Conservation (phyloP, 805 yeast species). For the Metschnikowia drakensbergensis region DNA sequence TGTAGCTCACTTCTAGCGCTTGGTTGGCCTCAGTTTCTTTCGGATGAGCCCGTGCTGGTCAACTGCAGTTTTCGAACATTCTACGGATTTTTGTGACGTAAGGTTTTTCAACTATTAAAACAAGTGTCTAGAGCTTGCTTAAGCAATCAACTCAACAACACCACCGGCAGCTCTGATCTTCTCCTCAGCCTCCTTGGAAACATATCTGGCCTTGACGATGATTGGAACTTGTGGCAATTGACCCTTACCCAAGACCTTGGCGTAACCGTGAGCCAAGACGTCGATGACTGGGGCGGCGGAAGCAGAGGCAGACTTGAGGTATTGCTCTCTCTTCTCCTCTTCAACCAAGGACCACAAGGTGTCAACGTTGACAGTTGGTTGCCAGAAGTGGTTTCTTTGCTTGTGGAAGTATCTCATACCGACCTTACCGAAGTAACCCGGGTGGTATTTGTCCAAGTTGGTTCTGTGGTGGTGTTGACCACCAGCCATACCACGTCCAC, state of each 20-base stretch:
- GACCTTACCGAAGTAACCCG: constrained; percentile 99
- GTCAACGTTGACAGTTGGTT: constrained; percentile 96
- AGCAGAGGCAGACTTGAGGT: constrained; percentile 77
- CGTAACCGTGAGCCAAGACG: constrained; percentile 99
- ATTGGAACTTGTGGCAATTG: constrained; percentile 97
- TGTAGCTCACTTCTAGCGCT: too few relatives aligned
- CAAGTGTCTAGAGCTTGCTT: constrained; percentile 31
- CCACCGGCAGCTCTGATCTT: constrained; percentile 99
- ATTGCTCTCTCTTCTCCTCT: constrained; percentile 89
- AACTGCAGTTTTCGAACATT: not conserved
- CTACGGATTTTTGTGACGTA: constrained; percentile 2
- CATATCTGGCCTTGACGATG: constrained; percentile 99
- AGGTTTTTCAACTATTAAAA: constrained; percentile 20
- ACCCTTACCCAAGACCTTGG: constrained; percentile 99
- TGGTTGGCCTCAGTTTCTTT: too few relatives aligned
- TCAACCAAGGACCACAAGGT: constrained; percentile 97
- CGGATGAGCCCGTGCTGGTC: too few relatives aligned
- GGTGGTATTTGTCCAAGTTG: constrained; percentile 99
- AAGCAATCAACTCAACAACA: constrained; percentile 98
- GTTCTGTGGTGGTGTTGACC: constrained; percentile 99
- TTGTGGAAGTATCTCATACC: constrained; percentile 99
- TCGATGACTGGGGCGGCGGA: constrained; percentile 98
- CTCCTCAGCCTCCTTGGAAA: constrained; percentile 98
- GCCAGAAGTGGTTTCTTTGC: constrained; percentile 93
- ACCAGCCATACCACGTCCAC: constrained; percentile 99